Percentiles rank a stretch among this genome's conserved stretches.
Conservation (phyloP, 169 alveolate genomes). For the Plasmodium cynomolgi region DNA sequence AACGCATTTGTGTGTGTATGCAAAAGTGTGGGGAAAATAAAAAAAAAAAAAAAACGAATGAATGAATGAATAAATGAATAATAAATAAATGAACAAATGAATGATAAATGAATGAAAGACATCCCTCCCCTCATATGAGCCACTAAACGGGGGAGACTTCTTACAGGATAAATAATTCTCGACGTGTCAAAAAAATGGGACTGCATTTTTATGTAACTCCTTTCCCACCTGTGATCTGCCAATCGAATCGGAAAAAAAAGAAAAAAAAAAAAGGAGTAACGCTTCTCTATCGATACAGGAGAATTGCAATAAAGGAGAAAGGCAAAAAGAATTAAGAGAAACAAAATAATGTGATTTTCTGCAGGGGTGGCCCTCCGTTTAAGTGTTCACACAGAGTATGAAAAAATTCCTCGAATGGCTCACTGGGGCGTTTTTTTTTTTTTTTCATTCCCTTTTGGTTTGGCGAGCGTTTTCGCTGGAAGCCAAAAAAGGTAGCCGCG, state of each 20-base stretch:
- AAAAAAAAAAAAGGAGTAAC: background rate
- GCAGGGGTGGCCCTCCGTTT: background rate
- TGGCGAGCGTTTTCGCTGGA: background rate
- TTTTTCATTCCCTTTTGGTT: background rate
- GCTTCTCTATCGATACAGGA: background rate
- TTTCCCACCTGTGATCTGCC: background rate
- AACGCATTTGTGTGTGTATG: background rate
- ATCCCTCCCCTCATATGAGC: background rate
- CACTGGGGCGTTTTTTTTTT: background rate
- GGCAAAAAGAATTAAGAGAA: background rate
- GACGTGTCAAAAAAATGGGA: background rate
- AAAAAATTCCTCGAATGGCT: background rate
- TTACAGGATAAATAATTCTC: background rate
- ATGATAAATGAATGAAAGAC: background rate
- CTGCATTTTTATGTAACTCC: background rate
- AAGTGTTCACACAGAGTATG: background rate
- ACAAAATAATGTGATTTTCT: background rate
- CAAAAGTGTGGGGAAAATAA: background rate
- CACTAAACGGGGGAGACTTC: background rate
- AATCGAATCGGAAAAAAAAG: background rate
- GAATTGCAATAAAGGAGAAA: background rate
- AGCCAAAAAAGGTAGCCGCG: background rate
- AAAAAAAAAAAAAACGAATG: background rate
- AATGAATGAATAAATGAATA: background rate
- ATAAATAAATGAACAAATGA: background rate